Percentiles rank a stretch among this genome's conserved stretches.
Conservation (phyloP, 2,329 filamentous ascomycete species). For the Mollisia scopiformis region DNA sequence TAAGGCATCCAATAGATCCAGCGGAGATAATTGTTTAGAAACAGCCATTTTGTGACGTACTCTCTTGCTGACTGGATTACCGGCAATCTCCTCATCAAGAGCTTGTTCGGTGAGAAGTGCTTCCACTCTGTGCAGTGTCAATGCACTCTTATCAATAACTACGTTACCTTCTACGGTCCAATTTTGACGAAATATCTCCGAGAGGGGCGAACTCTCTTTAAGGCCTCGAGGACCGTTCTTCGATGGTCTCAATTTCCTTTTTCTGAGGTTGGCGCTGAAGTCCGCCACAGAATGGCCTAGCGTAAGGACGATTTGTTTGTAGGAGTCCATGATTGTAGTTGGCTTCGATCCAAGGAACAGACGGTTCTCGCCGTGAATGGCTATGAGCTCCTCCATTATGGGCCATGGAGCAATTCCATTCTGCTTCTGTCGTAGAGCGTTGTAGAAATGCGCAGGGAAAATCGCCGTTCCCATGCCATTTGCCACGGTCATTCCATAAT, state of each 20-base stretch:
- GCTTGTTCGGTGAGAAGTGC: constrained; percentile 14
- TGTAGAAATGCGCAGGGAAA: not conserved
- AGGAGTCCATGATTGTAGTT: not conserved
- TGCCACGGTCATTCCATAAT: not conserved
- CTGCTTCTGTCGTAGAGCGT: not conserved
- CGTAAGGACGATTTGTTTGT: not conserved
- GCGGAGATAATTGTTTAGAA: not conserved
- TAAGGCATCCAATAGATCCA: constrained; percentile 12
- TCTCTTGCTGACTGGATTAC: not conserved
- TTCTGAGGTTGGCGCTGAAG: not conserved
- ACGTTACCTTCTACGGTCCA: not conserved
- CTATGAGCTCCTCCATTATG: not conserved
- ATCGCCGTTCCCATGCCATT: not conserved
- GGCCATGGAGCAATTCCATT: not conserved
- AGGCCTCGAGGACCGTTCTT: constrained; percentile 10
- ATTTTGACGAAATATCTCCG: not conserved
- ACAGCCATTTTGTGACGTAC: constrained; percentile 3
- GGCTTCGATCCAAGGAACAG: not conserved
- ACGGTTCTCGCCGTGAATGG: not conserved
- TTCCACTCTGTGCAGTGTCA: constrained; percentile 15
- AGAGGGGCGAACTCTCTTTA: not conserved
- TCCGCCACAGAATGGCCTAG: not conserved
- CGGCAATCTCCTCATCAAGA: not conserved
- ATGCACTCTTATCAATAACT: not conserved
- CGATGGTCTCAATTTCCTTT: not conserved